These are phyloP conservation scores for Saccharomycopsis capsularis DNA, from an alignment of 805 yeast species.

Conservation along the genomic window DNA sequence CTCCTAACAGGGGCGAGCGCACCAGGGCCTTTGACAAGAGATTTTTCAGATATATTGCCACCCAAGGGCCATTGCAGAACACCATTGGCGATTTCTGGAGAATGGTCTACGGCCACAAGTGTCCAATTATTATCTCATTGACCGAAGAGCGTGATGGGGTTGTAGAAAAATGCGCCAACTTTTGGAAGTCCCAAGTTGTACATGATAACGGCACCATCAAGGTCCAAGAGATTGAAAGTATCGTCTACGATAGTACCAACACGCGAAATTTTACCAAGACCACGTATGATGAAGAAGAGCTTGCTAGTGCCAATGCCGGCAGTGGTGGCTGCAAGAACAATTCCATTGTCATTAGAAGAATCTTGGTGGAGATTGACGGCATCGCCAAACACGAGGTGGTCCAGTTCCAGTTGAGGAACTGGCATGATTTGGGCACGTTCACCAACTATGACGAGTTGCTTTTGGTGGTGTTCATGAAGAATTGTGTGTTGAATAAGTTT, in stretches of 20 bases:
- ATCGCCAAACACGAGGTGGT: slow-evolving; percentile 39
- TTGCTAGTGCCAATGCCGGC: slow-evolving; percentile 21
- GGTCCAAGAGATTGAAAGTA: slow-evolving; percentile 16
- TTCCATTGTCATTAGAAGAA: slow-evolving; percentile 35
- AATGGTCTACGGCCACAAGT: slow-evolving; percentile 55
- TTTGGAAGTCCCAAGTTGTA: slow-evolving; percentile 58
- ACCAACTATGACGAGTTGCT: slow-evolving; percentile 31
- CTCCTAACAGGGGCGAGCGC: background rate
- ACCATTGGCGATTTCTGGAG: slow-evolving; percentile 86
- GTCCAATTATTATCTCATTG: slow-evolving; percentile 64
- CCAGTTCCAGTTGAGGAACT: slow-evolving; percentile 70
- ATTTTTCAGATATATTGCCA: slow-evolving; percentile 51
- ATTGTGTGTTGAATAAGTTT: slow-evolving; percentile 1
- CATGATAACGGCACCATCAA: slow-evolving; percentile 32
- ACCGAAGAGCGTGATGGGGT: slow-evolving; percentile 73
- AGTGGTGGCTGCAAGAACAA: slow-evolving; percentile 24
- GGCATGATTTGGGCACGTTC: slow-evolving; percentile 80
- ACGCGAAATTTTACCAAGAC: background rate
- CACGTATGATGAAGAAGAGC: background rate
- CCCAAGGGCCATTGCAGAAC: slow-evolving; percentile 77
- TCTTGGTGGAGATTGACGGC: slow-evolving; percentile 34
- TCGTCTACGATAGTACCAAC: background rate
- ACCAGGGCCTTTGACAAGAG: no score
- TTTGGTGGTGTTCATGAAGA: slow-evolving; percentile 15
- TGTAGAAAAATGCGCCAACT: slow-evolving; percentile 73